Conservation (phyloP, 2,329 filamentous ascomycete species). For the Blumeria hordei region DNA sequence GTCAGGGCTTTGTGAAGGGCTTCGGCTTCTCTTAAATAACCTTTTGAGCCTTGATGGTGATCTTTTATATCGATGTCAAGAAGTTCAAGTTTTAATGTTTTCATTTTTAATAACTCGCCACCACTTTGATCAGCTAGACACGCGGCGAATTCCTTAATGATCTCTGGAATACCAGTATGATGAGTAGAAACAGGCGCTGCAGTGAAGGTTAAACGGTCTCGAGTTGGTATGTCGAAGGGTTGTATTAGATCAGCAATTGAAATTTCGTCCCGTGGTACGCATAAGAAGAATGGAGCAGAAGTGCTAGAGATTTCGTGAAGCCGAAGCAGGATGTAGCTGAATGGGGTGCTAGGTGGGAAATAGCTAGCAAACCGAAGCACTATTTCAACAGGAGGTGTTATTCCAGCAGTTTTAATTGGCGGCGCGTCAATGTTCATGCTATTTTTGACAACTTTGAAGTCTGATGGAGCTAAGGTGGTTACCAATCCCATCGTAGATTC, state of each 20-base stretch:
- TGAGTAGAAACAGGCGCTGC: slow-evolving; percentile 40
- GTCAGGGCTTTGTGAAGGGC: slow-evolving; percentile 59
- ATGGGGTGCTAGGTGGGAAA: slow-evolving; percentile 58
- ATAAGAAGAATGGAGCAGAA: slow-evolving; percentile 46
- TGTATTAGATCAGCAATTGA: slow-evolving; percentile 54
- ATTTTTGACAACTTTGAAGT: slow-evolving; percentile 35
- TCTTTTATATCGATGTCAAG: slow-evolving; percentile 33
- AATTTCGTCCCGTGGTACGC: slow-evolving; percentile 33
- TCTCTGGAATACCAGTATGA: slow-evolving; percentile 21
- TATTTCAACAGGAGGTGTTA: slow-evolving; percentile 46
- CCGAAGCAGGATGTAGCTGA: slow-evolving; percentile 59
- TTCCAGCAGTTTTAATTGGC: slow-evolving; percentile 44
- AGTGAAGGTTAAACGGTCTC: slow-evolving; percentile 54
- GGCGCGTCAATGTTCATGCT: slow-evolving; percentile 40
- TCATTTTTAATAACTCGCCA: slow-evolving; percentile 54
- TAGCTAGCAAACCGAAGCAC: slow-evolving; percentile 58
- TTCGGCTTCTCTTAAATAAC: slow-evolving; percentile 43
- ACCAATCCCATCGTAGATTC: slow-evolving; percentile 36
- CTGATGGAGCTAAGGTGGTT: slow-evolving; percentile 49
- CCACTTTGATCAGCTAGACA: slow-evolving; percentile 48
- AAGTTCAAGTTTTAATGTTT: slow-evolving; percentile 43
- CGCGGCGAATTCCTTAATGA: slow-evolving; percentile 39
- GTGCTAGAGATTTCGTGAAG: slow-evolving; percentile 40
- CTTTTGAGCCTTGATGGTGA: slow-evolving; percentile 16
- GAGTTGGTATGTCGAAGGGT: slow-evolving; percentile 39